Base-by-base conservation (phyloP, 208 protist species). In the Crithidia bombi region DNA sequence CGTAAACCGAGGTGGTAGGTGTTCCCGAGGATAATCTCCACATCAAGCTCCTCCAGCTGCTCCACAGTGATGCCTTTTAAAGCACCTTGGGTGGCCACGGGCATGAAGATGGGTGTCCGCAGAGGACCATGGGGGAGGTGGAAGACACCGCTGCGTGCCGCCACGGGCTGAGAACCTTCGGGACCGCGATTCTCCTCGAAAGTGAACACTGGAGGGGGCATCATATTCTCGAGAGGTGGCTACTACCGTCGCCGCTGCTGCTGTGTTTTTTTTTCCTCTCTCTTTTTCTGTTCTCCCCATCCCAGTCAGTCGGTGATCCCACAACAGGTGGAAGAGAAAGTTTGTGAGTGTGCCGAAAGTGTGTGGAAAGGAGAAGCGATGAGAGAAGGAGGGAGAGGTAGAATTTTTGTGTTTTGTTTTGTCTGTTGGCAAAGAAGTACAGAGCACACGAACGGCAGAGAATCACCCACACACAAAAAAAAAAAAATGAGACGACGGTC, bases 61-160 rank as follows among this genome's bases (percentile, higher is more conserved):
- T 97, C 75, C 32, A 97, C 87, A 5, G 96, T 98, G 11, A 99
- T 66, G 3, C 97, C 98, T 74, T 99, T 99, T 21, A 99, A 78
- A 25, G 98, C 96, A 0, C 96, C 98, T 80, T 99, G 98, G 23
- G 98, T 99, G 6, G 97, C 98, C 6, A 99, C 98, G 1, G 98
- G 98, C 98, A 99, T 99, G 76, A 99, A 99, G 62, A 99, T 96
- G 12, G 97, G 97, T 7, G 97, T 99, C 32, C 89, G 84, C 41
- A 97, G 84, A 9, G 81, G 84, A 0, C 86, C 84, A 49, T 98
- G 95, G 23, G 96, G 96, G 15, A 99, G 89, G 44, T 93, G 82
- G 65, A 98, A 93, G 25, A 94, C 47, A 47, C 92, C 92, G 63
- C 71, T 83, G 28, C 94, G 82, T 0, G 94, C 94, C 17, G 85